Evolutionary conservation across 768 basidiomycete genomes (phyloP), one percentile per base, ranked within the genome.

Genomic region (Trametes elegans): DNA sequence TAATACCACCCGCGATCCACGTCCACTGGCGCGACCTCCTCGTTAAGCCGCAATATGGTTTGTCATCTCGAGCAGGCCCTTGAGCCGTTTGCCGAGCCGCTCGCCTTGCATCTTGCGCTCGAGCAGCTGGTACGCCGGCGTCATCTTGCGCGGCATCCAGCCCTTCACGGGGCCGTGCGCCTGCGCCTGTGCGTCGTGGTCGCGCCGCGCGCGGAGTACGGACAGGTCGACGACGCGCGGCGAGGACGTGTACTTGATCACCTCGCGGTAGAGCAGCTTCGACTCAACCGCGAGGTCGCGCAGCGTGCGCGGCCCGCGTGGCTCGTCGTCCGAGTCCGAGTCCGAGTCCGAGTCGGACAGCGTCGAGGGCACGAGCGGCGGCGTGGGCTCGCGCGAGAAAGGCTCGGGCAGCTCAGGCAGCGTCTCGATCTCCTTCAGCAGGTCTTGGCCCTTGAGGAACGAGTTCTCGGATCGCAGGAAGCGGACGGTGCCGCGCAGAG

Each of bases 401-500:
- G 78, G 76, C 44, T 75, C 75, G 4, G 79, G 74, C n/a, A 91
- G 80, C 0, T 75, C 74, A 16, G 88, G 89, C 0, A 98, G 76
- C 6, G 83, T 66, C 59, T 88, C 82, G 51, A 98, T 85, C 62
- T 93, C 90, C 47, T 80, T 79, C 55, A 98, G 82, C 0, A 98
- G 80, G 63, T 95, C 93, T 69, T 93, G 90, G 2, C 93, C 92
- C 67, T 90, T 94, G 72, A 98, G 85, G 67, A 91, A 93, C 2
- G 91, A 82, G 68, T 98, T 98, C 71, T 98, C 95, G 31, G 80
- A 85, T 21, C 95, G 85, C n/a, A 99, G 77, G 82, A 90, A 98
- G 18, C 92, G 84, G 26, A 98, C 84, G 0, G 95, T 90, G 5
- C 88, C 86, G 35, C 92, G 88, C n/a, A 98, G 80, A 13, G 88